Percentiles rank a stretch among this genome's conserved stretches.
These are phyloP conservation scores for Blepharisma undulans DNA, from an alignment of 169 alveolate genomes.

Conservation along the genomic window DNA sequence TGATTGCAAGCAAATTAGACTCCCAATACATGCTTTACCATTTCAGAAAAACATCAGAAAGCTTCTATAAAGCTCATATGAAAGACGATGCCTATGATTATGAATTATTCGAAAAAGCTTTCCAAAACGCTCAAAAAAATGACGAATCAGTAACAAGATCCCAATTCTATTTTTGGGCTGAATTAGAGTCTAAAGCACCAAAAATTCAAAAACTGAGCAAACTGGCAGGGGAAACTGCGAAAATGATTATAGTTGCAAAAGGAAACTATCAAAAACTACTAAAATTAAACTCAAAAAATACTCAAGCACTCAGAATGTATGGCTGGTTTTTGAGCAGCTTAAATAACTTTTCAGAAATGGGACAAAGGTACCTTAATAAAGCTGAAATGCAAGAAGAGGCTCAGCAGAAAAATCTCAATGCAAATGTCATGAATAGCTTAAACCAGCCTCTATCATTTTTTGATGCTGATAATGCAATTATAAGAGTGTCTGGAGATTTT, in stretches of 20 bases:
- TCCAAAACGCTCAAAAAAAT: conserved; percentile 27
- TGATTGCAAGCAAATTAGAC: conserved; percentile 30
- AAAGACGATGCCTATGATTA: conserved; percentile 40
- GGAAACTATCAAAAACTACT: conserved; percentile 28
- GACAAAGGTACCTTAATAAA: conserved; percentile 35
- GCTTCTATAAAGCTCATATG: conserved; percentile 32
- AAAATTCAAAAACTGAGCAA: conserved; percentile 29
- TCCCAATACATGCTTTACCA: conserved; percentile 29
- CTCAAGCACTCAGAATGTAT: conserved; percentile 33
- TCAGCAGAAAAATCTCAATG: conserved; percentile 4
- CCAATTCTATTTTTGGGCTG: conserved; percentile 28
- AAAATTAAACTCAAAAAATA: conserved; percentile 31
- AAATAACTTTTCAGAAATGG: conserved; percentile 25
- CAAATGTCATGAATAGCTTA: conserved; percentile 23
- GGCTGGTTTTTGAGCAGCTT: conserved; percentile 26
- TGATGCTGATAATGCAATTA: conserved; percentile 26
- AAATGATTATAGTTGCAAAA: conserved; percentile 1
- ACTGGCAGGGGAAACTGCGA: conserved; percentile 39
- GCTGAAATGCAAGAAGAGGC: conserved; percentile 42
- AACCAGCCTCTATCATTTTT: conserved; percentile 36
- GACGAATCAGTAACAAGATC: conserved; percentile 36
- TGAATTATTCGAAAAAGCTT: conserved; percentile 36
- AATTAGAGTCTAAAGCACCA: conserved; percentile 30
- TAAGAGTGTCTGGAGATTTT: conserved; percentile 20
- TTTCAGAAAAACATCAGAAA: conserved; percentile 32